Conservation (phyloP, 2,329 filamentous ascomycete species). For the Colletotrichum plurivorum region DNA sequence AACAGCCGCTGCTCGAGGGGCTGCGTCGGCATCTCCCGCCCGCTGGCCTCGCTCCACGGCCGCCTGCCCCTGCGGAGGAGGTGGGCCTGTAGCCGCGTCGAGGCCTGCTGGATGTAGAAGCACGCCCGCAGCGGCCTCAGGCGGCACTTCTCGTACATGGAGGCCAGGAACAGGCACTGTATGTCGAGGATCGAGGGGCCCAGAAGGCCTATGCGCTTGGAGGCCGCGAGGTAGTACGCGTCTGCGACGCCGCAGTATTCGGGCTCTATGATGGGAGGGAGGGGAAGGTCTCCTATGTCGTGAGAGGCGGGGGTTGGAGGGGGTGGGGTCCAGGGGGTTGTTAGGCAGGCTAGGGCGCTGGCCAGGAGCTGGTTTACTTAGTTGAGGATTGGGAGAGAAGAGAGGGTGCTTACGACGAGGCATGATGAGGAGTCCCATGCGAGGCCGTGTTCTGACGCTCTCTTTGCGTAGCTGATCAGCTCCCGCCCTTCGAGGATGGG, state of each 20-base stretch:
- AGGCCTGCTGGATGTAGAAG: slow-evolving; percentile 44
- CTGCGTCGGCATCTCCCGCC: slow-evolving; percentile 7
- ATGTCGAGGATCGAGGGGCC: slow-evolving; percentile 44
- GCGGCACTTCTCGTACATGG: slow-evolving; percentile 43
- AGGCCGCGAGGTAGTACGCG: slow-evolving; percentile 43
- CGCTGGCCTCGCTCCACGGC: slow-evolving; percentile 9
- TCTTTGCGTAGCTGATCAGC: slow-evolving; percentile 39
- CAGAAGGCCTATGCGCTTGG: slow-evolving; percentile 43
- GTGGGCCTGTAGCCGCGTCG: slow-evolving; percentile 27
- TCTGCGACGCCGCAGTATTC: slow-evolving; percentile 36
- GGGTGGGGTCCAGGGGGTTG: slow-evolving; percentile 20
- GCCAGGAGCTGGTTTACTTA: slow-evolving; percentile 22
- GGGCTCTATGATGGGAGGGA: slow-evolving; percentile 5
- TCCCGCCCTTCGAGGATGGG: slow-evolving; percentile 43
- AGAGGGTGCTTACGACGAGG: slow-evolving; percentile 38
- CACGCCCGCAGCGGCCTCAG: slow-evolving; percentile 43
- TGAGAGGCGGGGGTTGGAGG: neutral
- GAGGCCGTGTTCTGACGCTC: slow-evolving; percentile 36
- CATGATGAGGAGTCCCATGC: slow-evolving; percentile 43
- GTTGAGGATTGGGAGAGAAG: neutral
- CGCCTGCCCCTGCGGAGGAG: slow-evolving; percentile 22
- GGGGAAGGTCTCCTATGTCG: neutral
- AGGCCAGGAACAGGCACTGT: slow-evolving; percentile 45
- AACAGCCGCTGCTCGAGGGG: slow-evolving; percentile 39
- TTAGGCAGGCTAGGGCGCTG: slow-evolving; percentile 27